Conservation (phyloP, 1,284 basidiomycete species). For the Athelia psychrophila region DNA sequence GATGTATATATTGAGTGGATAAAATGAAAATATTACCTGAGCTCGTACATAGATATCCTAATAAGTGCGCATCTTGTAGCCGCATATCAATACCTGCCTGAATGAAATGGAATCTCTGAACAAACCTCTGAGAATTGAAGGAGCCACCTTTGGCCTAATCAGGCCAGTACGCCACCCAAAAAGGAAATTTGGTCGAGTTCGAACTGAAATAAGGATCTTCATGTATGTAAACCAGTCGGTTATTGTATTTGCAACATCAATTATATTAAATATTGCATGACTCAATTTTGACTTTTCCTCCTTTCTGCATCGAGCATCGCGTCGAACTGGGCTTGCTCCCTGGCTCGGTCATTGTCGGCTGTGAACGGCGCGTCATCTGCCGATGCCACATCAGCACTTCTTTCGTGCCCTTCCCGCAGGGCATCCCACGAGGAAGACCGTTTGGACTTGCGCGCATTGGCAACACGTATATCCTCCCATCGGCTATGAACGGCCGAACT, state of each 20-base stretch:
- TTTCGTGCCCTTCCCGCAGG: conserved; percentile 59
- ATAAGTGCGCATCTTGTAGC: no score
- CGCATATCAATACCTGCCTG: no score
- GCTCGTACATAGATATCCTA: no score
- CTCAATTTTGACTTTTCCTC: conserved; percentile 20
- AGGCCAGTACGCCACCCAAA: no score
- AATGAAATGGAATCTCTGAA: no score
- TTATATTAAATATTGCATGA: no score
- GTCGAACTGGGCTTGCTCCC: conserved; percentile 56
- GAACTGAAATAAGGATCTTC: neutral
- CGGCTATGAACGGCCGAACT: conserved; percentile 26
- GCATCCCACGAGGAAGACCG: conserved; percentile 61
- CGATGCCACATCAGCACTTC: conserved; percentile 17
- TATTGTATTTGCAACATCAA: no score
- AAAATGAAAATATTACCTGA: no score
- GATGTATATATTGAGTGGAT: no score
- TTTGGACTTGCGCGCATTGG: conserved; percentile 40
- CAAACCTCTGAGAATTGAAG: no score
- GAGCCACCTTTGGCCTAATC: no score
- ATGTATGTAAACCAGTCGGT: no score
- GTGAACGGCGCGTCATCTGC: conserved; percentile 12
- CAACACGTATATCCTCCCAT: conserved; percentile 65
- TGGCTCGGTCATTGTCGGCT: conserved; percentile 32
- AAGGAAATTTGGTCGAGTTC: neutral
- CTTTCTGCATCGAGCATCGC: conserved; percentile 57